phyloP scores from a whole-genome alignment of 2,329 filamentous ascomycete species.

The Aspergillus ruber region DNA sequence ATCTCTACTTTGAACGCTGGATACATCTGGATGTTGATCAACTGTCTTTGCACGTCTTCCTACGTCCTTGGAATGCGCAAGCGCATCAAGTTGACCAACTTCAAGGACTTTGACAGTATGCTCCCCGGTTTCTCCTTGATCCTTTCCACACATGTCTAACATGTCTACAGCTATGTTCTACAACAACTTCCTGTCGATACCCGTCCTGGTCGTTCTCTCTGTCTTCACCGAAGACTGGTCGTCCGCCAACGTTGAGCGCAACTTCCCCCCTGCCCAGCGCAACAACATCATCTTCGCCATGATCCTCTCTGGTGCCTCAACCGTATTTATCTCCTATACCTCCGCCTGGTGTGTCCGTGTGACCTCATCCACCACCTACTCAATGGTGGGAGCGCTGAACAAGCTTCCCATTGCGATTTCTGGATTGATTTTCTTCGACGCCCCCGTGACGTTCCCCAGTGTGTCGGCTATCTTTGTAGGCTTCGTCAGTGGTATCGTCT shows the following conservation, averaged over 20 bases:
- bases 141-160: background rate
- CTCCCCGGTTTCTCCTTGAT: slow-evolving; percentile 18
- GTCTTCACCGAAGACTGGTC: slow-evolving; percentile 91
- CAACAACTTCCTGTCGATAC: slow-evolving; percentile 96
- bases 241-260: slow-evolving; percentile 68
- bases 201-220: slow-evolving; percentile 76
- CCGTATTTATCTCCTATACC: slow-evolving; percentile 99
- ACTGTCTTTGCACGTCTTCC: slow-evolving; percentile 87
- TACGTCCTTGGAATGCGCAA: slow-evolving; percentile 94
- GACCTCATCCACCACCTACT: slow-evolving; percentile 95
- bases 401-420: slow-evolving; percentile 93
- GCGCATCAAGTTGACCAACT: slow-evolving; percentile 98
- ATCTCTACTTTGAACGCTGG: slow-evolving; percentile 88
- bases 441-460: slow-evolving; percentile 84
- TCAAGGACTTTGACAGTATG: slow-evolving; percentile 99
- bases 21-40: slow-evolving; percentile 96
- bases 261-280: slow-evolving; percentile 79
- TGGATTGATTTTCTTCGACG: slow-evolving; percentile 90
- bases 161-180: slow-evolving; percentile 86
- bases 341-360: slow-evolving; percentile 98
- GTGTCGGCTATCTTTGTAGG: slow-evolving; percentile 87
- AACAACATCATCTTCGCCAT: slow-evolving; percentile 79
- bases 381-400: slow-evolving; percentile 96
- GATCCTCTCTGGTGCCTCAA: slow-evolving; percentile 85
- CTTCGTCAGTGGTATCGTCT: slow-evolving; percentile 88